Evolutionary conservation across 345 rosid species (phyloP).

Genomic region (Luvunga scandens): DNA sequence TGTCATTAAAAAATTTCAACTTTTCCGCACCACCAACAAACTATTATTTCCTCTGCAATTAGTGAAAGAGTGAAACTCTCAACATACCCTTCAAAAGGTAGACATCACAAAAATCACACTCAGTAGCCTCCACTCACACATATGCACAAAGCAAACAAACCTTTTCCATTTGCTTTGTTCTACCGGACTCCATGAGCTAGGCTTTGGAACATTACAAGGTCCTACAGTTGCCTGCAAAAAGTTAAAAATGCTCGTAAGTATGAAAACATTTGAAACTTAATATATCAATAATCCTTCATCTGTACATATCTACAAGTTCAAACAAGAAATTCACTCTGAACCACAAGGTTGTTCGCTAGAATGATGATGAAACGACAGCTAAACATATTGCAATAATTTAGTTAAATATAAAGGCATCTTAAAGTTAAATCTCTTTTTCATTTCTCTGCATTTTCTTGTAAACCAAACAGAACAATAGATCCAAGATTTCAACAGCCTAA

Average conservation of each 20-base stretch:
- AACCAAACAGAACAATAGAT: not conserved
- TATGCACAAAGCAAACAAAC: conserved; percentile 36
- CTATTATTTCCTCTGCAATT: not conserved
- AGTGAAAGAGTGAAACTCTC: not conserved
- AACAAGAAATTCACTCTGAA: not conserved
- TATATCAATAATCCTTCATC: not conserved
- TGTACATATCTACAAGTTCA: not conserved
- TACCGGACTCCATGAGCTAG: conserved; percentile 92
- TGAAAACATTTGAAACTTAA: not conserved
- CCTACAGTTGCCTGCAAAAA: conserved; percentile 81
- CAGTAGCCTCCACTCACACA: not conserved
- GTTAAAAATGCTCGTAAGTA: not conserved
- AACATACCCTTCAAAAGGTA: not conserved
- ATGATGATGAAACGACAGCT: not conserved
- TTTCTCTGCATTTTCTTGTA: not conserved
- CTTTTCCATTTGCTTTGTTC: conserved; percentile 98
- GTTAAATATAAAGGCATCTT: not conserved
- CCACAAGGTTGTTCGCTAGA: not conserved
- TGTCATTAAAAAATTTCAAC: not conserved
- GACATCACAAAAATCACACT: not conserved
- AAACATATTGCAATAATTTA: not conserved
- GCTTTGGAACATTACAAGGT: conserved; percentile 84
- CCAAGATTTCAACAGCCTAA: not conserved
- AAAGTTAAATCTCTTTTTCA: not conserved
- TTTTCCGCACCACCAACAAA: not conserved